These are phyloP conservation scores for Ustilago esculenta DNA, from an alignment of 1,284 basidiomycete genomes.

Conservation along the genomic window DNA sequence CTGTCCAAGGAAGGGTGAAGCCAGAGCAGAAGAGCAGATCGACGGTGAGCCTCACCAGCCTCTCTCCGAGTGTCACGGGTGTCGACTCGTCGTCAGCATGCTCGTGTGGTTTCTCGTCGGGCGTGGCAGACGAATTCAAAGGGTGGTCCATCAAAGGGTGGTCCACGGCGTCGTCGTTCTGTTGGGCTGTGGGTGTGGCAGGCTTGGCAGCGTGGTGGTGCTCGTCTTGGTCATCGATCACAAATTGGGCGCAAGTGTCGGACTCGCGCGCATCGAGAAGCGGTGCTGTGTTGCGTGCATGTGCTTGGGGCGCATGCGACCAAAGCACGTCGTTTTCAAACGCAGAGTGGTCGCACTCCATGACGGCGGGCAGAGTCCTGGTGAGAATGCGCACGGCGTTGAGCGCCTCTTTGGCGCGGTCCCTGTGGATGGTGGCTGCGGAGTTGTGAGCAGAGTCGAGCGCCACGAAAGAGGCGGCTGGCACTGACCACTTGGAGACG, in stretches of 20 bases:
- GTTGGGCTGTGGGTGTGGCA: background rate
- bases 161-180: background rate
- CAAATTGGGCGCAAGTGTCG: conserved; percentile 56
- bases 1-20: conserved; percentile 64
- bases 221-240: conserved; percentile 57
- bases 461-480: conserved; percentile 21
- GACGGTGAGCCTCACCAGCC: conserved; percentile 43
- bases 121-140: conserved; percentile 6
- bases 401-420: conserved; percentile 56
- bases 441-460: conserved; percentile 4
- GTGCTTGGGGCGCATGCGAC: conserved; percentile 29
- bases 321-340: conserved; percentile 50
- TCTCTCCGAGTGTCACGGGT: conserved; percentile 42
- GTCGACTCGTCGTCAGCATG: conserved; percentile 17
- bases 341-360: conserved; percentile 24
- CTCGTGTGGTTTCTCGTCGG: background rate
- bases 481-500: conserved; percentile 31
- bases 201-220: conserved; percentile 17
- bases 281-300: background rate
- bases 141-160: too few relatives aligned
- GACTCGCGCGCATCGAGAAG: conserved; percentile 39
- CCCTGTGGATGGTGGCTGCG: conserved; percentile 16
- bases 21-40: conserved; percentile 64
- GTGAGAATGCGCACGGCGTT: conserved; percentile 62
- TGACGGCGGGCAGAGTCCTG: conserved; percentile 55